Evolutionary conservation across 257 asterid species (phyloP).

Genomic region (Gynochthodes officinalis): DNA sequence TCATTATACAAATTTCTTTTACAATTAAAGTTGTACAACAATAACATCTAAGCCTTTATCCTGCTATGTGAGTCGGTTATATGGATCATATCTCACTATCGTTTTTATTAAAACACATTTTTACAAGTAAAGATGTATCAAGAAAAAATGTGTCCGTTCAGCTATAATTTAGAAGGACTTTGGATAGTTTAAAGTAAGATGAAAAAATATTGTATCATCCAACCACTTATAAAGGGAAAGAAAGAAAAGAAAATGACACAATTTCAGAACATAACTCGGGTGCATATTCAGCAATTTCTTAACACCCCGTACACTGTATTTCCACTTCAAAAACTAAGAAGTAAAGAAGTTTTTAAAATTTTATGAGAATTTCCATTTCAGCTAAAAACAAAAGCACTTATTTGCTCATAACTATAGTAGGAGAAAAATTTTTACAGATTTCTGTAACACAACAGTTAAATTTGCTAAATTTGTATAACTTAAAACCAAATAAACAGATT

Average conservation of each 20-base stretch:
- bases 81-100: too few relatives aligned
- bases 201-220: not conserved
- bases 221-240: conserved; percentile 1
- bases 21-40: too few relatives aligned
- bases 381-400: not conserved
- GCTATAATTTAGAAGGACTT: not conserved
- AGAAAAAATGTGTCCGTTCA: not conserved
- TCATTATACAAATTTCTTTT: too few relatives aligned
- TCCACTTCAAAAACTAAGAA: not conserved
- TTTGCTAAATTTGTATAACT: too few relatives aligned
- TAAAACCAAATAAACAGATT: not conserved
- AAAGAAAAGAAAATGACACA: not conserved
- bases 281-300: not conserved
- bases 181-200: not conserved
- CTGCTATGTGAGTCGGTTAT: too few relatives aligned
- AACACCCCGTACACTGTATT: not conserved
- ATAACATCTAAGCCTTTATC: too few relatives aligned
- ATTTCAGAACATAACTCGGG: not conserved
- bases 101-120: too few relatives aligned
- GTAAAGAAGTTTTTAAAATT: not conserved
- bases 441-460: not conserved
- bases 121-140: not conserved
- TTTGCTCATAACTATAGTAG: not conserved
- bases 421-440: not conserved
- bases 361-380: not conserved